Conservation (phyloP, 2,329 filamentous ascomycete species). For the Thermoascus crustaceus region DNA sequence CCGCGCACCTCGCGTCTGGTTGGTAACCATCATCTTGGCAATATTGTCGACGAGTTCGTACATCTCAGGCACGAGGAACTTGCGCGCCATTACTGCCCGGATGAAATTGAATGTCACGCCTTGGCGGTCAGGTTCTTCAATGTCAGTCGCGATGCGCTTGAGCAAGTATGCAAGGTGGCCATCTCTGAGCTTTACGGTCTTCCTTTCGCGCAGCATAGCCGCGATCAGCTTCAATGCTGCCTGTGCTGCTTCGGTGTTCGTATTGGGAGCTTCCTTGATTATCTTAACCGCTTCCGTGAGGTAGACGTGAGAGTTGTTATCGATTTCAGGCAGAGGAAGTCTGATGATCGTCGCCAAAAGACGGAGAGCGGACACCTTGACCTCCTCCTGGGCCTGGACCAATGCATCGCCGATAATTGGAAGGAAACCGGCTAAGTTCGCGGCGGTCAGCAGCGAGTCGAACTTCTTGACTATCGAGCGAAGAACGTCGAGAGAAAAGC, state of each 20-base stretch:
- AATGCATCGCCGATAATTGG: conserved; percentile 83
- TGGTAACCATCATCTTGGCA: conserved; percentile 88
- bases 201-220: conserved; percentile 72
- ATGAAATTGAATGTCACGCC: conserved; percentile 94
- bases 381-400: conserved; percentile 78
- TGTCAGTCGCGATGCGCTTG: conserved; percentile 71
- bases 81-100: conserved; percentile 75
- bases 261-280: conserved; percentile 68
- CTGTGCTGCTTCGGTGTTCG: conserved; percentile 75
- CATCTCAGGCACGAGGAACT: conserved; percentile 74
- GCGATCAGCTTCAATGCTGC: conserved; percentile 82
- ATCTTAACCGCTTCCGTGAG: conserved; percentile 75
- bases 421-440: conserved; percentile 76
- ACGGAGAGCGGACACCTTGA: conserved; percentile 79
- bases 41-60: conserved; percentile 90
- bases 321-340: conserved; percentile 64
- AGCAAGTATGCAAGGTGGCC: conserved; percentile 75
- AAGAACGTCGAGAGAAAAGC: conserved; percentile 81
- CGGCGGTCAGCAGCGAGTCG: conserved; percentile 66
- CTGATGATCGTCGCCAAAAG: conserved; percentile 79
- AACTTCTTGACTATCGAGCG: conserved; percentile 81
- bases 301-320: conserved; percentile 67
- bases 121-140: conserved; percentile 86
- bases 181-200: conserved; percentile 68
- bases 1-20: conserved; percentile 79